phyloP scores from a whole-genome alignment of 768 basidiomycete genomes.

The Pleurotus giganteus region DNA sequence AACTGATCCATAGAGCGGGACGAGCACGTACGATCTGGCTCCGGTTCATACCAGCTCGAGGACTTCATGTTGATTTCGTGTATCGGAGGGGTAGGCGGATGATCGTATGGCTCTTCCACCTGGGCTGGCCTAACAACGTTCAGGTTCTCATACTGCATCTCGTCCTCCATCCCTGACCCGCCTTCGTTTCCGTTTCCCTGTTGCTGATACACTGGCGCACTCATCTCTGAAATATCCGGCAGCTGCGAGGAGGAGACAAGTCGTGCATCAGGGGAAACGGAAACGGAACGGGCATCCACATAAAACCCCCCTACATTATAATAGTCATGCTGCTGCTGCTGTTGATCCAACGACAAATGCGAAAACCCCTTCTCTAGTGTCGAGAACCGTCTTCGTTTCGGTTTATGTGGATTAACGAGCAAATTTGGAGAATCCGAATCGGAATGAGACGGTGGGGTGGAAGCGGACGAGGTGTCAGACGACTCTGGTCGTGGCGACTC shows the following conservation, averaged over 20 bases:
- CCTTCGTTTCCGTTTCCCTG: too few species aligned
- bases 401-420: slow-evolving; percentile 21
- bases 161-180: background rate
- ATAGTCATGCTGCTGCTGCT: background rate
- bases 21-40: slow-evolving; percentile 58
- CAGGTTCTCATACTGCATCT: slow-evolving; percentile 4
- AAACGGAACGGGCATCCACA: background rate
- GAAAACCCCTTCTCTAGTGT: slow-evolving; percentile 58
- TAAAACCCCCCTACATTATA: slow-evolving; percentile 2
- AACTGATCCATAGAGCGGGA: slow-evolving; percentile 4
- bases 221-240: slow-evolving; percentile 4
- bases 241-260: slow-evolving; percentile 1
- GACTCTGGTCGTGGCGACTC: too few species aligned
- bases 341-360: slow-evolving; percentile 36
- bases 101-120: slow-evolving; percentile 18
- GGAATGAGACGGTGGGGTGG: slow-evolving; percentile 11
- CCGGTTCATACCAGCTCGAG: slow-evolving; percentile 67
- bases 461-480: slow-evolving; percentile 11
- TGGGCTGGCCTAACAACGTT: background rate
- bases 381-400: slow-evolving; percentile 48
- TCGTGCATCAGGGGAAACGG: slow-evolving; percentile 1
- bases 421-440: slow-evolving; percentile 15
- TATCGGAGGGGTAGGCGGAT: slow-evolving; percentile 22
- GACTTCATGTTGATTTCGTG: slow-evolving; percentile 64
- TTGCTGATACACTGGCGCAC: background rate